phyloP scores from a whole-genome alignment of 2,329 filamentous ascomycete species.

The Fusarium robinianum region DNA sequence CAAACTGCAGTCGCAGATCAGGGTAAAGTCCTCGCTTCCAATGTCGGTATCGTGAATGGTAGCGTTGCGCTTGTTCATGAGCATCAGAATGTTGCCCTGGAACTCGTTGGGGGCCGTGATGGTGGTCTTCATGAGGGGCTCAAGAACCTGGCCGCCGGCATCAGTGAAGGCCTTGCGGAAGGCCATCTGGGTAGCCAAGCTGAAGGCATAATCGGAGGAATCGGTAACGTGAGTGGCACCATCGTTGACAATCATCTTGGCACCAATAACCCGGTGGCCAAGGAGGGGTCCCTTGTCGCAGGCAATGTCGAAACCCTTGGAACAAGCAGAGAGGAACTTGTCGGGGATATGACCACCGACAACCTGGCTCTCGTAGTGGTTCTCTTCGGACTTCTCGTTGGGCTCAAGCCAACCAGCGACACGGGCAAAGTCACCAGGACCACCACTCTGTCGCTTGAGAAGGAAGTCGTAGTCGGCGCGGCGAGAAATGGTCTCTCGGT shows the following conservation, averaged over 20 bases:
- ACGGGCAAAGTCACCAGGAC: constrained; percentile 92
- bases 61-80: constrained; percentile 96
- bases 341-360: constrained; percentile 90
- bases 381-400: constrained; percentile 70
- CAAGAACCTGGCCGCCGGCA: constrained; percentile 81
- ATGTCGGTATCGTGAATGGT: constrained; percentile 96
- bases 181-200: constrained; percentile 89
- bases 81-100: constrained; percentile 91
- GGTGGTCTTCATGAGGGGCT: constrained; percentile 97
- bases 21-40: constrained; percentile 89
- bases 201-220: constrained; percentile 96
- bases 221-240: constrained; percentile 97
- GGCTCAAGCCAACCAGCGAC: constrained; percentile 93
- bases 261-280: constrained; percentile 89
- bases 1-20: constrained; percentile 88
- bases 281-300: constrained; percentile 88
- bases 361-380: constrained; percentile 85
- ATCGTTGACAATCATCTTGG: constrained; percentile 91
- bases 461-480: constrained; percentile 87
- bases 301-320: constrained; percentile 87
- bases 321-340: constrained; percentile 92
- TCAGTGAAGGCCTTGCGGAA: constrained; percentile 92
- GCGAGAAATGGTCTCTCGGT: constrained; percentile 88
- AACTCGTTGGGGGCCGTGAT: constrained; percentile 97
- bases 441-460: constrained; percentile 93